Conservation (phyloP, 1,139 yeast species). For the Nakaseomyces sp. region DNA sequence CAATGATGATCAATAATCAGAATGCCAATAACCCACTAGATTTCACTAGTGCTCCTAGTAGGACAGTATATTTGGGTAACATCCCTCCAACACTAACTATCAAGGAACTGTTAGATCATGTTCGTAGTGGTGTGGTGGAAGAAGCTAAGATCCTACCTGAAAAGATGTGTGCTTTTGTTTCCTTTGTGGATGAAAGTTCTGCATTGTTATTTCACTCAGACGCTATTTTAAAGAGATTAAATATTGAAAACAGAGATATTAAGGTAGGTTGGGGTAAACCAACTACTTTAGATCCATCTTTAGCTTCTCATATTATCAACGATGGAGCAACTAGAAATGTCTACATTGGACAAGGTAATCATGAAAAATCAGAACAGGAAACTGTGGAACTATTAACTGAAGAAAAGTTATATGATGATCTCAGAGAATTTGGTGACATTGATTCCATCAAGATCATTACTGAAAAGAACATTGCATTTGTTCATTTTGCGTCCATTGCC, state of each 20-base stretch:
- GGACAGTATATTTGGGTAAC: slow-evolving; percentile 88
- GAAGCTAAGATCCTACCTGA: slow-evolving; percentile 47
- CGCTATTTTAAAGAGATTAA: slow-evolving; percentile 43
- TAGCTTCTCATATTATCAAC: slow-evolving; percentile 64
- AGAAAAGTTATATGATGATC: slow-evolving; percentile 54
- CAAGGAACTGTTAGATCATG: slow-evolving; percentile 78
- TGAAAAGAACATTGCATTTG: slow-evolving; percentile 75
- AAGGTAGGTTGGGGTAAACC: slow-evolving; percentile 77
- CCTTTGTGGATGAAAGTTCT: slow-evolving; percentile 44
- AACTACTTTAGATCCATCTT: slow-evolving; percentile 56
- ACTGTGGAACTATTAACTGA: slow-evolving; percentile 30
- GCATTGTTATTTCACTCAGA: slow-evolving; percentile 54
- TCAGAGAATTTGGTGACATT: slow-evolving; percentile 67
- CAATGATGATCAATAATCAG: slow-evolving; percentile 11
- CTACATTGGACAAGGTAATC: slow-evolving; percentile 52
- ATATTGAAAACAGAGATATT: slow-evolving; percentile 45
- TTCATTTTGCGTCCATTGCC: slow-evolving; percentile 75
- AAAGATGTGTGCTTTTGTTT: slow-evolving; percentile 46
- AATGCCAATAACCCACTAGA: slow-evolving; percentile 23
- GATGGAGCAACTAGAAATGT: slow-evolving; percentile 91
- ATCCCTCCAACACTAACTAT: slow-evolving; percentile 76
- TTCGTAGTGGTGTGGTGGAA: slow-evolving; percentile 85
- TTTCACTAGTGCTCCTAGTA: slow-evolving; percentile 49
- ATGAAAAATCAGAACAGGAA: slow-evolving; percentile 9
- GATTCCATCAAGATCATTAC: slow-evolving; percentile 70